Conservation (phyloP, 805 yeast genomes). For the Candida boleticola region DNA sequence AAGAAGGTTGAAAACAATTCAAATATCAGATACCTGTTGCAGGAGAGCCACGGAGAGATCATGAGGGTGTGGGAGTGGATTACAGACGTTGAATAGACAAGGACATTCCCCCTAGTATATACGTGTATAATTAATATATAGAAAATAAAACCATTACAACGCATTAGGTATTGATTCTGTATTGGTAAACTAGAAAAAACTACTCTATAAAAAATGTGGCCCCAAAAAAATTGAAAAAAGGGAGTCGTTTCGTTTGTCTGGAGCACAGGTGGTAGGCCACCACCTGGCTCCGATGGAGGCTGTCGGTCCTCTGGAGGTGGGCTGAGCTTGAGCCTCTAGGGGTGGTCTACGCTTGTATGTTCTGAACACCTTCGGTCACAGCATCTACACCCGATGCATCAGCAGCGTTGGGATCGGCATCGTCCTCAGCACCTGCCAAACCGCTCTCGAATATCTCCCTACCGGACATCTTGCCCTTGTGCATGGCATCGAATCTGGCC, state of each 20-base stretch:
- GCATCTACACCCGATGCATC: too few species aligned
- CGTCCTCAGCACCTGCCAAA: slow-evolving; percentile 68
- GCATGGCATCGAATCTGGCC: slow-evolving; percentile 53
- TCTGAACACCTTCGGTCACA: background rate
- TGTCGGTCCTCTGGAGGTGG: too few species aligned
- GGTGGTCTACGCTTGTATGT: too few species aligned
- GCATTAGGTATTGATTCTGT: background rate
- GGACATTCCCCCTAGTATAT: too few species aligned
- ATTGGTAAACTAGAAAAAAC: background rate
- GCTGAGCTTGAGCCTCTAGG: too few species aligned
- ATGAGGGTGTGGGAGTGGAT: slow-evolving; percentile 89
- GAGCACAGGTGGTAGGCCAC: too few species aligned
- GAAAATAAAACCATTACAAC: background rate
- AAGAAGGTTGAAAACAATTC: slow-evolving; percentile 61
- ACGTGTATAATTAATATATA: background rate
- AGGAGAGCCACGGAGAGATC: slow-evolving; percentile 84
- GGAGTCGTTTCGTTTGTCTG: too few species aligned
- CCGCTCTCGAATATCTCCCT: slow-evolving; percentile 88
- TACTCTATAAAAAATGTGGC: too few species aligned
- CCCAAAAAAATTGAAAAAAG: too few species aligned
- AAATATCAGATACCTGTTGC: slow-evolving; percentile 57
- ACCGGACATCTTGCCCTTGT: slow-evolving; percentile 80
- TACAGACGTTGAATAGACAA: slow-evolving; percentile 24
- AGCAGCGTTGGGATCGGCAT: too few species aligned
- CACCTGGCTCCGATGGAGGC: too few species aligned